phyloP scores from a whole-genome alignment of 2,329 filamentous ascomycete genomes.

The Zalaria obscura region DNA sequence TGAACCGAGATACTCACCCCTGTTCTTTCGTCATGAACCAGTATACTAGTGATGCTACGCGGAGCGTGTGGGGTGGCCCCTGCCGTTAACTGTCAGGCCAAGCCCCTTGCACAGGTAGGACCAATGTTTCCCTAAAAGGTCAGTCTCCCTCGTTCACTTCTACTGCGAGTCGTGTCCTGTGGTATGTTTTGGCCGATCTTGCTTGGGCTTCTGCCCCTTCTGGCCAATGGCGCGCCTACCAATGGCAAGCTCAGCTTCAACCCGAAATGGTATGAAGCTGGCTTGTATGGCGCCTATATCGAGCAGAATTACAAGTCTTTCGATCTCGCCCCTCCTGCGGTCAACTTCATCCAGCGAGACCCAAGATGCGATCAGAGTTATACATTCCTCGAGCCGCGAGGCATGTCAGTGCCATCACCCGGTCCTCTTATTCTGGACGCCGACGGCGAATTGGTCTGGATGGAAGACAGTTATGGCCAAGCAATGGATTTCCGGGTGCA shows the following conservation, averaged over 20 bases:
- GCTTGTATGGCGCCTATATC: constrained; percentile 14
- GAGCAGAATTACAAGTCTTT: constrained; percentile 13
- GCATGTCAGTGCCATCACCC: constrained; percentile 11
- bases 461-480: constrained; percentile 14
- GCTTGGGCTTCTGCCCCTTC: too few relatives aligned
- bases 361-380: constrained; percentile 14
- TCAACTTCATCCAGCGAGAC: constrained; percentile 12
- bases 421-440: constrained; percentile 21
- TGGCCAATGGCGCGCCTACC: too few relatives aligned
- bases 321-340: constrained; percentile 10
- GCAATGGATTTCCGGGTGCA: constrained; percentile 20
- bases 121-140: too few relatives aligned
- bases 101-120: too few relatives aligned
- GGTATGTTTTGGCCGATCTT: too few relatives aligned
- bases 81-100: too few relatives aligned
- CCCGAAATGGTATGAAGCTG: neutral
- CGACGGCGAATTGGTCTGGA: constrained; percentile 20
- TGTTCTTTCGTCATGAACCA: too few relatives aligned
- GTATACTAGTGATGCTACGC: too few relatives aligned
- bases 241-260: neutral
- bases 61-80: too few relatives aligned
- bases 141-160: too few relatives aligned
- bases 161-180: too few relatives aligned
- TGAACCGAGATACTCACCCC: too few relatives aligned
- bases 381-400: constrained; percentile 16